Evolutionary conservation across 179 eudicot genomes (phyloP).

Genomic region (Drosera spatulata): DNA sequence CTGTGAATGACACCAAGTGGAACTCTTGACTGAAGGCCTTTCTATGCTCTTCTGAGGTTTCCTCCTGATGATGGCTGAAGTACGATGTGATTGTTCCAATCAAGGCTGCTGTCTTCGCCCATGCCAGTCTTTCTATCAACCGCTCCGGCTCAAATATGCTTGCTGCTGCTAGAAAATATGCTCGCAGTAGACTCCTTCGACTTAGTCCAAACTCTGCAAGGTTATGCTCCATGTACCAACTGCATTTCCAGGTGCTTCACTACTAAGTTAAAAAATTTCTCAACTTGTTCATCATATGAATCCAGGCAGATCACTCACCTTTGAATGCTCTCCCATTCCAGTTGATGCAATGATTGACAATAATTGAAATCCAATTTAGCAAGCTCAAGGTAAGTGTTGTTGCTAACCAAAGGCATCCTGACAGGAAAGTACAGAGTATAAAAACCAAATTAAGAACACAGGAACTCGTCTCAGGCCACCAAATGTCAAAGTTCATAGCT

Average conservation of each 20-base stretch:
- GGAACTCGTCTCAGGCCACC: too few relatives aligned
- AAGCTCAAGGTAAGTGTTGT: conserved; percentile 57
- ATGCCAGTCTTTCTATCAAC: conserved; percentile 49
- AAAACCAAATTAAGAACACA: too few relatives aligned
- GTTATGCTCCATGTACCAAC: conserved; percentile 52
- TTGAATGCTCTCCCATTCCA: conserved; percentile 52
- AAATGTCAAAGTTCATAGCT: too few relatives aligned
- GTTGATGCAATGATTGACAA: conserved; percentile 59
- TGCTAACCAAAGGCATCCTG: conserved; percentile 80
- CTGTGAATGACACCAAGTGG: too few relatives aligned
- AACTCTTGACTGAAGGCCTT: conserved; percentile 17
- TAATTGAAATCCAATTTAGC: conserved; percentile 70
- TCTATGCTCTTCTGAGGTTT: conserved; percentile 20
- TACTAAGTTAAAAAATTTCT: not conserved
- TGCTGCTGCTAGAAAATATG: conserved; percentile 56
- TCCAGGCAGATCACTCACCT: conserved; percentile 21
- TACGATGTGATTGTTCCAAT: conserved; percentile 38
- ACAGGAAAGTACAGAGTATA: too few relatives aligned
- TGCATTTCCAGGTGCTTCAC: conserved; percentile 4
- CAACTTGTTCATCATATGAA: not conserved
- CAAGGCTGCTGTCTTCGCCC: conserved; percentile 60
- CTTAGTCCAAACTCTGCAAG: conserved; percentile 39
- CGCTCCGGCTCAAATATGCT: conserved; percentile 62
- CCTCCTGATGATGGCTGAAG: conserved; percentile 13
- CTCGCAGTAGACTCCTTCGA: conserved; percentile 28